phyloP scores from a whole-genome alignment of 805 yeast species.

The Spathaspora passalidarum region DNA sequence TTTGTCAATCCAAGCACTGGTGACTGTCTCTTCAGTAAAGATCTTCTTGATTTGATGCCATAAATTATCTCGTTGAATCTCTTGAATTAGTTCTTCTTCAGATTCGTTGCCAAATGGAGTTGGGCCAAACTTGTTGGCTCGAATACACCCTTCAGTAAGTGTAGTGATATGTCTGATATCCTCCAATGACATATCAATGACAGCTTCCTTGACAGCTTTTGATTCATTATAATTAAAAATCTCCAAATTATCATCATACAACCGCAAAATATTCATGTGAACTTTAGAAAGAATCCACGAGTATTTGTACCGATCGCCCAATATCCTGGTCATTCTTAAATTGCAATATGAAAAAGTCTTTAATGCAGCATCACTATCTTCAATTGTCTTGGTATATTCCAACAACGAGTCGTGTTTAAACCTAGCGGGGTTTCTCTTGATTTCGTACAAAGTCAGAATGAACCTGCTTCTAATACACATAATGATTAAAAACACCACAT shows the following conservation, averaged over 20 bases:
- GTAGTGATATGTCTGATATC: neutral
- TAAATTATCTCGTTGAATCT: constrained; percentile 12
- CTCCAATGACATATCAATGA: constrained; percentile 3
- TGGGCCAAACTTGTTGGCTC: neutral
- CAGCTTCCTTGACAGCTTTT: constrained; percentile 1
- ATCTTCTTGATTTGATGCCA: constrained; percentile 11
- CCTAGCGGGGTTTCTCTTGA: neutral
- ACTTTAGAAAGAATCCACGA: neutral
- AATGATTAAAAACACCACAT: neutral
- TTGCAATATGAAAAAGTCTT: neutral
- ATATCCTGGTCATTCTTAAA: neutral
- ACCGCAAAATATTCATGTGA: neutral
- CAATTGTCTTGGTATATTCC: neutral
- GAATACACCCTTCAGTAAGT: neutral
- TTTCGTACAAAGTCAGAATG: neutral
- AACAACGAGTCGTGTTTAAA: neutral
- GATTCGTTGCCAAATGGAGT: neutral
- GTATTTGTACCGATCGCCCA: constrained; percentile 1
- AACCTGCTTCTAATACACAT: neutral
- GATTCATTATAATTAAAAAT: neutral
- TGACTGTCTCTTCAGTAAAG: constrained; percentile 1
- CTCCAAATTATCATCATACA: neutral
- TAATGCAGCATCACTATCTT: neutral
- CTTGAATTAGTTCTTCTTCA: constrained; percentile 7
- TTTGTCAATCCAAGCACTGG: constrained; percentile 4